Percentiles rank a stretch among this genome's conserved stretches.
phyloP scores from a whole-genome alignment of 768 basidiomycete species.

The Calocera cornea region DNA sequence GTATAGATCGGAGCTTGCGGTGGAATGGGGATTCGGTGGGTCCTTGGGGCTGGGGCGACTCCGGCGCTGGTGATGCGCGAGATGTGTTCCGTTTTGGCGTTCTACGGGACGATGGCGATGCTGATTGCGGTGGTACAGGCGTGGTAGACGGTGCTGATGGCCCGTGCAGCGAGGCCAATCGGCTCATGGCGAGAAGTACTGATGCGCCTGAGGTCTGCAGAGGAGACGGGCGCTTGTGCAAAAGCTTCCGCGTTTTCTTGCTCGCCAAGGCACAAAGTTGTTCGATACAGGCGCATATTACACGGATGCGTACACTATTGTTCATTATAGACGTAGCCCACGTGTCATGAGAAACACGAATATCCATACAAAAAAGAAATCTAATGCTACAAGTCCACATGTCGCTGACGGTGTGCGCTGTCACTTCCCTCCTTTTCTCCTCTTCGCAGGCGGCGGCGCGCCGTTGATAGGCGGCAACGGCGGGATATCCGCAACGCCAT shows the following conservation, averaged over 20 bases:
- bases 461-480: not conserved
- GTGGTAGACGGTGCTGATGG: not conserved
- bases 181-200: not conserved
- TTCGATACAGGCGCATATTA: too few relatives aligned
- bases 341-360: too few relatives aligned
- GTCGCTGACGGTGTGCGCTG: not conserved
- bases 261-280: too few relatives aligned
- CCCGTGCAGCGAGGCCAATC: not conserved
- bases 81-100: slow-evolving; percentile 1
- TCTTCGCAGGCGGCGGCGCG: not conserved
- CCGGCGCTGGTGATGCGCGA: not conserved
- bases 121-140: slow-evolving; percentile 18
- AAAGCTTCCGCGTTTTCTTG: not conserved
- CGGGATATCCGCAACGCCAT: not conserved
- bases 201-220: not conserved
- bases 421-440: not conserved
- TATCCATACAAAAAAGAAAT: not conserved
- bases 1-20: slow-evolving; percentile 51
- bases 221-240: not conserved
- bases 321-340: not conserved
- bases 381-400: not conserved
- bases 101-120: slow-evolving; percentile 24
- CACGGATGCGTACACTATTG: not conserved
- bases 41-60: not conserved
- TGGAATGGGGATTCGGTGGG: slow-evolving; percentile 61